Conservation (phyloP, 2,329 filamentous ascomycete species). For the Nemania sp. region DNA sequence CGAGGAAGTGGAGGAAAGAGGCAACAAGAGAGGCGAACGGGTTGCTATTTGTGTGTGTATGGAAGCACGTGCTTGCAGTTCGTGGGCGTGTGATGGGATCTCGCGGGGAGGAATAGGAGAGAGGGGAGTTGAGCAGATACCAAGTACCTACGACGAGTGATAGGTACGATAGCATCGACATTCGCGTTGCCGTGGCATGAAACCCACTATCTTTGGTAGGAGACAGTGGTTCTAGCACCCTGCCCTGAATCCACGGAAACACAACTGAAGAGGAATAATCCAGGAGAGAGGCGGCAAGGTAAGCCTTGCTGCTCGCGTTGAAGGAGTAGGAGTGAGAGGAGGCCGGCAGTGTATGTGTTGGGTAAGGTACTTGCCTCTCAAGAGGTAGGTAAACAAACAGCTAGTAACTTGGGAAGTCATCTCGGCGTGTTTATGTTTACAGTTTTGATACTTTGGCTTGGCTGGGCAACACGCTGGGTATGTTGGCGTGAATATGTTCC, state of each 20-base stretch:
- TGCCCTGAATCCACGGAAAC: no score
- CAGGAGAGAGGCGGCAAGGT: no score
- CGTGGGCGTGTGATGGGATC: neutral
- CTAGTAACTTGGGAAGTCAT: neutral
- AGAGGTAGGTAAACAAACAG: no score
- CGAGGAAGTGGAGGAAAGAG: neutral
- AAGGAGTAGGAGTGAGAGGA: no score
- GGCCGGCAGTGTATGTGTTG: neutral
- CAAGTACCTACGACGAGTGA: neutral
- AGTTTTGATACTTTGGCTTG: neutral
- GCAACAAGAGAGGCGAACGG: neutral
- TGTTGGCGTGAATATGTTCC: no score
- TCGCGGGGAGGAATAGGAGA: neutral
- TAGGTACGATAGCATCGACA: no score
- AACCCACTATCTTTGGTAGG: no score
- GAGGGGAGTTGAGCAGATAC: neutral
- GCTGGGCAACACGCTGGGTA: neutral
- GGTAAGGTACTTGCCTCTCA: neutral
- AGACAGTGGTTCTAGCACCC: no score
- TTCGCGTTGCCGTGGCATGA: no score
- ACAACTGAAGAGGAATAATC: no score
- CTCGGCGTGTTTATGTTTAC: neutral
- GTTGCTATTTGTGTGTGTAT: no score
- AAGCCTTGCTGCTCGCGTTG: no score
- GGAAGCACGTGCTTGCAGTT: neutral